A percentile compares a stretch with the other conserved stretches of the same genome.
Conservation (phyloP, 352 stramenopile genomes). For the Pythium utonaiense region DNA sequence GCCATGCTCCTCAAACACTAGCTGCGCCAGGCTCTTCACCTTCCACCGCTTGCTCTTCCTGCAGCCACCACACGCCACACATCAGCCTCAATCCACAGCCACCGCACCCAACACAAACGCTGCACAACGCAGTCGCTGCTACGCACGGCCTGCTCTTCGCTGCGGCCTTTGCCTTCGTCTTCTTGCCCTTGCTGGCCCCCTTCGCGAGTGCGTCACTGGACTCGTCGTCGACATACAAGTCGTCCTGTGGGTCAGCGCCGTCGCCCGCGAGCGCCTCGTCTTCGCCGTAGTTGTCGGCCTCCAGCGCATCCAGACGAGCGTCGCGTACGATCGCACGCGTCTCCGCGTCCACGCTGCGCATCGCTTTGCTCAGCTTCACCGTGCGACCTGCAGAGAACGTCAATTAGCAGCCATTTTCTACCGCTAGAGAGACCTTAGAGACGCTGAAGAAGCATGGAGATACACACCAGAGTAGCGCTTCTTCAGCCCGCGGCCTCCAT, state of each 20-base stretch:
- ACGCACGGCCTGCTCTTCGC: slow-evolving; percentile 1
- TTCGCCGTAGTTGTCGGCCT: slow-evolving; percentile 87
- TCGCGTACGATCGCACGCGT: slow-evolving; percentile 82
- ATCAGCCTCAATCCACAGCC: not conserved
- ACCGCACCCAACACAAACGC: too few species aligned
- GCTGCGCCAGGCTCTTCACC: slow-evolving; percentile 85
- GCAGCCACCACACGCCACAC: not conserved
- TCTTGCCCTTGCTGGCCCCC: slow-evolving; percentile 42
- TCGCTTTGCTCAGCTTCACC: slow-evolving; percentile 75
- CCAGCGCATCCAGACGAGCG: slow-evolving; percentile 80
- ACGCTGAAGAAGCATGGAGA: not conserved
- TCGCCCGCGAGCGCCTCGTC: slow-evolving; percentile 46
- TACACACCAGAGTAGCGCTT: slow-evolving; percentile 64
- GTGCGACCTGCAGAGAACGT: slow-evolving; percentile 41
- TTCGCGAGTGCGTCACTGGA: slow-evolving; percentile 7
- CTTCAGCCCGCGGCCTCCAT: slow-evolving; percentile 20
- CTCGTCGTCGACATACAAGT: slow-evolving; percentile 78
- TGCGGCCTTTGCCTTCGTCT: slow-evolving; percentile 22
- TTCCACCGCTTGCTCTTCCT: slow-evolving; percentile 47
- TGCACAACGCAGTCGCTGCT: too few species aligned
- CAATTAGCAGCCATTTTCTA: not conserved
- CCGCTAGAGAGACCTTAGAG: not conserved
- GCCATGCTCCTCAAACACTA: slow-evolving; percentile 78
- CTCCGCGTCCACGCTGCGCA: slow-evolving; percentile 79
- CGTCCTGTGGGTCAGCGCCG: slow-evolving; percentile 39